Conservation (phyloP, 345 rosid genomes). For the Eucalyptus curtisii region DNA sequence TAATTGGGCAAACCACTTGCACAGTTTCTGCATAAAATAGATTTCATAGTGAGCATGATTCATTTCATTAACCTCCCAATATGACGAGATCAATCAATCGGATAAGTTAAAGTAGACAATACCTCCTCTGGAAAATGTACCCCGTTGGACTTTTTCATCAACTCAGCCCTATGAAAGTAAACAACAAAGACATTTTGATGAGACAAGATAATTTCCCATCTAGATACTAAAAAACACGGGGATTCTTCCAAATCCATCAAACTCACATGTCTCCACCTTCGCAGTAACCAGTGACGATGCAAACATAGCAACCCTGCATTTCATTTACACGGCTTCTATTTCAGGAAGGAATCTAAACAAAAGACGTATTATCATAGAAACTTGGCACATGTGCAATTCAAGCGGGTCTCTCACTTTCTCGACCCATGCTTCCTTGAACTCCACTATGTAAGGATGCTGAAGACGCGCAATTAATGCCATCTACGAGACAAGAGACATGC, state of each 20-base stretch:
- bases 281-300: slow-evolving; percentile 97
- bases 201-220: neutral
- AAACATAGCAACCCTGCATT: slow-evolving; percentile 92
- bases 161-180: slow-evolving; percentile 55
- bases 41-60: neutral
- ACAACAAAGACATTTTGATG: neutral
- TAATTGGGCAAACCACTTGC: slow-evolving; percentile 96
- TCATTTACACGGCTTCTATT: neutral
- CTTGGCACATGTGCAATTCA: neutral
- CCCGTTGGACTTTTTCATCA: slow-evolving; percentile 92
- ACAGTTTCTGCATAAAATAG: slow-evolving; percentile 56
- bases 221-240: neutral
- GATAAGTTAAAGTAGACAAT: neutral
- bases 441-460: slow-evolving; percentile 90
- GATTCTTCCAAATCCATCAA: neutral
- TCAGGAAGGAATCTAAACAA: neutral
- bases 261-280: slow-evolving; percentile 99
- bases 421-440: slow-evolving; percentile 99
- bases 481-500: slow-evolving; percentile 20
- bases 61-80: neutral
- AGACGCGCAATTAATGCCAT: slow-evolving; percentile 91
- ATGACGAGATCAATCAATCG: neutral
- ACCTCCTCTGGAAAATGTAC: slow-evolving; percentile 92
- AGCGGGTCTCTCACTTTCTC: slow-evolving; percentile 57
- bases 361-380: neutral